Evolutionary conservation across 1,284 basidiomycete genomes (phyloP), one percentile per base, ranked within the genome.

Genomic region (Rhodotorula glutinis): DNA sequence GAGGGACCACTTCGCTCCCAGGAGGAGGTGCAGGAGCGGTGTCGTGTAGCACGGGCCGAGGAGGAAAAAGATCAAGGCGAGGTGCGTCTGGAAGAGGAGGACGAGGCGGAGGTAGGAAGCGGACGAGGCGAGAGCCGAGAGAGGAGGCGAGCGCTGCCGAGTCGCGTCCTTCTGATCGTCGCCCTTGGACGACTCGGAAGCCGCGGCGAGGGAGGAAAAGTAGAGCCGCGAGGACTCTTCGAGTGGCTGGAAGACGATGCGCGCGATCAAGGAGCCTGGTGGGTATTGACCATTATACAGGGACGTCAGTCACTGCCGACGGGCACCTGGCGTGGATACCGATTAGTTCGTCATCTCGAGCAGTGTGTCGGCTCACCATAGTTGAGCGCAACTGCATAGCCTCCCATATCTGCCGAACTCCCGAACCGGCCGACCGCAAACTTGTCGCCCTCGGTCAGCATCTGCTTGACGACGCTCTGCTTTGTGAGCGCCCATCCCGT

Each of bases 381-480:
- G 79, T 96, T 96, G 53, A 89, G 88, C 17, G 94, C 94, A 16
- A 97, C 83, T 0, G 93, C 93, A 77, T 96, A 97, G 4, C 91
- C 93, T 16, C 91, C 93, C 79, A 96, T 92, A 77, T 93, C 89
- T 60, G 87, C 82, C 53, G 94, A 80, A 17, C 89, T 87, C 66
- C 90, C 91, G 70, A 92, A 86, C 73, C 84, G 85, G 0, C 90
- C 90, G 30, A 97, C 83, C 3, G 94, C 85, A 56, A 98, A 82
- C 75, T 96, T 92, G 79, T 99, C 96, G 16, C 91, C 92, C 77
- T 98, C 96, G 0, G 94, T 98, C 40, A 99, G 82, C 70, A 95
- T 84, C 77, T 98, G 94, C 78, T 98, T 98, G 74, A 98, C 83
- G 4, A 96, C 74, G 2, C 89, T 91, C 78, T 97, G 93, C 10